Evolutionary conservation across 192 early-diverging fungal genomes (phyloP).

Genomic region (Spinellus fusiger): DNA sequence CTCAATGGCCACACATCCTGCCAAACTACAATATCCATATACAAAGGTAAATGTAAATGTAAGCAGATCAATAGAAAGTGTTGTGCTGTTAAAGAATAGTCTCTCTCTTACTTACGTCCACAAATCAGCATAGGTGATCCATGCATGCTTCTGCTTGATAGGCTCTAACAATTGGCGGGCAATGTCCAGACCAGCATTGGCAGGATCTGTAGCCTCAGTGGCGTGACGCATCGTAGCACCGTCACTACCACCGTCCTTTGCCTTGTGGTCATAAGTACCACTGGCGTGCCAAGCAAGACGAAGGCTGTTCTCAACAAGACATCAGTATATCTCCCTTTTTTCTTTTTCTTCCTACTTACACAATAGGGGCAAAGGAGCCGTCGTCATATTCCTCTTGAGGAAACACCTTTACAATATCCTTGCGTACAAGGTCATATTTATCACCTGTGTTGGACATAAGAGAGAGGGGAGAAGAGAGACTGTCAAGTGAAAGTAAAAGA

Average conservation of each 20-base stretch:
- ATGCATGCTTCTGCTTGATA: conserved; percentile 54
- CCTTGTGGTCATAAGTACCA: conserved; percentile 58
- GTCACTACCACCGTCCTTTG: conserved; percentile 55
- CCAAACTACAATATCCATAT: conserved; percentile 34
- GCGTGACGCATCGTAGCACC: conserved; percentile 64
- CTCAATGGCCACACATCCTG: conserved; percentile 64
- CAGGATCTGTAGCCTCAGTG: conserved; percentile 56
- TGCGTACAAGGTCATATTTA: conserved; percentile 35
- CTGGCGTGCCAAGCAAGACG: conserved; percentile 57
- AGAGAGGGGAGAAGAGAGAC: conserved; percentile 13
- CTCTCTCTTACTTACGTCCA: conserved; percentile 47
- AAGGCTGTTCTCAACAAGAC: conserved; percentile 13
- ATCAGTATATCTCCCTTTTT: conserved; percentile 29
- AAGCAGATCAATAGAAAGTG: background rate
- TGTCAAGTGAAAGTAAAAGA: background rate
- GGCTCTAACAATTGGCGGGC: conserved; percentile 51
- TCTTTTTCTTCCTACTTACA: conserved; percentile 25
- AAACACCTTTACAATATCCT: conserved; percentile 34
- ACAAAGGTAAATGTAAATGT: too few relatives aligned
- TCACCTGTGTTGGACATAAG: conserved; percentile 27
- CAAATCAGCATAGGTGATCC: conserved; percentile 68
- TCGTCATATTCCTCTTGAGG: conserved; percentile 42
- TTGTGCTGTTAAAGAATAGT: background rate
- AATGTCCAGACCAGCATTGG: conserved; percentile 54
- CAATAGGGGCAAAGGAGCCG: conserved; percentile 62